A percentile compares a stretch with the other conserved stretches of the same genome.
These are phyloP conservation scores for Penicillium sp. DNA, from an alignment of 2,329 filamentous ascomycete species.

Conservation along the genomic window DNA sequence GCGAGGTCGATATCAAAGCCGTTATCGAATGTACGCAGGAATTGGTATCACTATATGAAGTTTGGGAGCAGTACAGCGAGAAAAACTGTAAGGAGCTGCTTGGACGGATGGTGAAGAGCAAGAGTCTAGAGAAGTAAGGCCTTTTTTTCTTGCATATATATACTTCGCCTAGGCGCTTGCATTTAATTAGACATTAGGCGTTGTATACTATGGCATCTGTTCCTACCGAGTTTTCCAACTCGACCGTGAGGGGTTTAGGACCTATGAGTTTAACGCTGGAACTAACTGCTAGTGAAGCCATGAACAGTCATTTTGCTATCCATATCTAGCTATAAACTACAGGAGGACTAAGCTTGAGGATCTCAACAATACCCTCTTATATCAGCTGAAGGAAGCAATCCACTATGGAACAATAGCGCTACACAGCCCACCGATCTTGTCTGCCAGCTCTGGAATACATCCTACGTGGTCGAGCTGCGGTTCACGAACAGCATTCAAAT, in stretches of 20 bases:
- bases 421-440: constrained; percentile 17
- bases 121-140: constrained; percentile 60
- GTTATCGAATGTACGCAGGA: constrained; percentile 91
- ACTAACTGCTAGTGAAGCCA: too few species aligned
- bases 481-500: constrained; percentile 11
- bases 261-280: too few species aligned
- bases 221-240: too few species aligned
- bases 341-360: too few species aligned
- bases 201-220: neutral
- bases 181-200: neutral
- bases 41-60: constrained; percentile 85
- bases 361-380: too few species aligned
- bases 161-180: neutral
- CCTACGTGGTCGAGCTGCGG: constrained; percentile 14
- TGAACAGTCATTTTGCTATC: too few species aligned
- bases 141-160: neutral
- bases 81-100: constrained; percentile 69
- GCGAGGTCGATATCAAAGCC: constrained; percentile 79
- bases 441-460: constrained; percentile 23
- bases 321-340: neutral
- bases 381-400: constrained; percentile 10
- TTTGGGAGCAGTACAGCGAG: constrained; percentile 70
- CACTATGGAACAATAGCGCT: constrained; percentile 3
- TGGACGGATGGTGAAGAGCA: constrained; percentile 64
- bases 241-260: too few species aligned